These are phyloP conservation scores for Talaromyces adpressus DNA, from an alignment of 495 filamentous ascomycete genomes.

Conservation along the genomic window DNA sequence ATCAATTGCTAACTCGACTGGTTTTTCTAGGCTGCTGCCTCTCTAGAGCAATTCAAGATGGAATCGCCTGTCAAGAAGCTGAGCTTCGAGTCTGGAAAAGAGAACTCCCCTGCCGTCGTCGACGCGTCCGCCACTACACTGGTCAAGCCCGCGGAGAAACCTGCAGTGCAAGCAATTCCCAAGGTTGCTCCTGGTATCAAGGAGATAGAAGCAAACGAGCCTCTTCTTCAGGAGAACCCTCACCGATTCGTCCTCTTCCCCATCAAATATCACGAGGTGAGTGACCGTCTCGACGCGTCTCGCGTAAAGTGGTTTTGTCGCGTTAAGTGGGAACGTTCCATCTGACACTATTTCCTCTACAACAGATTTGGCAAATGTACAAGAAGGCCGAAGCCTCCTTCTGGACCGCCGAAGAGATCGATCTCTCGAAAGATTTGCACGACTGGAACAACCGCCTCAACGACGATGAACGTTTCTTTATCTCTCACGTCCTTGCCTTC, in stretches of 20 bases:
- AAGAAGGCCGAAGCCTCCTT: slow-evolving; percentile 99
- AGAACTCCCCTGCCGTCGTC: slow-evolving; percentile 58
- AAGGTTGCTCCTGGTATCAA: slow-evolving; percentile 58
- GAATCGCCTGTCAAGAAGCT: slow-evolving; percentile 90
- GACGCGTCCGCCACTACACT: slow-evolving; percentile 42
- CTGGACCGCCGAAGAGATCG: slow-evolving; percentile 99
- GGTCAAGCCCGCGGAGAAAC: slow-evolving; percentile 47
- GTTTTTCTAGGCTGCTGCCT: slow-evolving; percentile 64
- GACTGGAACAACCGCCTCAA: slow-evolving; percentile 98
- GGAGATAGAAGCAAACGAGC: slow-evolving; percentile 72
- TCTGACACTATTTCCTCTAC: slow-evolving; percentile 12
- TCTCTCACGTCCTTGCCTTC: slow-evolving; percentile 98
- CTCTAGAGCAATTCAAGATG: slow-evolving; percentile 85
- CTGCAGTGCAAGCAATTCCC: slow-evolving; percentile 22
- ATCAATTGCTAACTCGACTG: slow-evolving; percentile 25
- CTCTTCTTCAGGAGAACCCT: slow-evolving; percentile 90
- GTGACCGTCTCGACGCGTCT: slow-evolving; percentile 51
- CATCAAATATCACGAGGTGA: slow-evolving; percentile 98
- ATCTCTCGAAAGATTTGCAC: slow-evolving; percentile 96
- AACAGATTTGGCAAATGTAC: slow-evolving; percentile 99
- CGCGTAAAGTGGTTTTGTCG: slow-evolving; percentile 59
- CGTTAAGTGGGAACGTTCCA: slow-evolving; percentile 18
- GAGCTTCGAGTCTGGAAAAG: slow-evolving; percentile 71
- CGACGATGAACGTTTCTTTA: slow-evolving; percentile 95
- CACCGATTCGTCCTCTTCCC: slow-evolving; percentile 96